Percentiles rank a stretch among this genome's conserved stretches.
phyloP scores from a whole-genome alignment of 306 rosid species.

The Pyrus bretschneideri region DNA sequence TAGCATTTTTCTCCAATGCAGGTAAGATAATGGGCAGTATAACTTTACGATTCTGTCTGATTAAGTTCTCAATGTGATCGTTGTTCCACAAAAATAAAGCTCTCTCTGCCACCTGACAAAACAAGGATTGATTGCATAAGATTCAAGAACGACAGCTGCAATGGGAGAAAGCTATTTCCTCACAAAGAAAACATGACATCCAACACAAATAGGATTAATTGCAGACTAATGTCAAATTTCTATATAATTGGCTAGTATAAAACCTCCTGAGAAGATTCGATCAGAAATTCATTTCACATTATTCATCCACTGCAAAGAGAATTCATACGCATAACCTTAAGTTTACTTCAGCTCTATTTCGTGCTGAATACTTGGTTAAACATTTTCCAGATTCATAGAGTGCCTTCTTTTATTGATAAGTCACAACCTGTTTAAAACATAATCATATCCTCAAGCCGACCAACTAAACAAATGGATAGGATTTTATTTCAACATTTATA shows the following conservation, averaged over 20 bases:
- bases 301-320: background rate
- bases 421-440: background rate
- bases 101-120: slow-evolving; percentile 71
- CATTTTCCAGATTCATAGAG: background rate
- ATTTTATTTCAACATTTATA: background rate
- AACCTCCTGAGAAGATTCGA: background rate
- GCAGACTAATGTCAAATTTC: background rate
- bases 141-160: background rate
- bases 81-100: slow-evolving; percentile 76
- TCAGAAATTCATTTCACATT: background rate
- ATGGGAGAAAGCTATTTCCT: background rate
- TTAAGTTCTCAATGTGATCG: slow-evolving; percentile 65
- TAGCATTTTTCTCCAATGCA: slow-evolving; percentile 65
- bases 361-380: background rate
- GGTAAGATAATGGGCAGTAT: slow-evolving; percentile 70
- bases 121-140: slow-evolving; percentile 6
- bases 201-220: background rate
- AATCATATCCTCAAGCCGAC: background rate
- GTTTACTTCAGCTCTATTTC: background rate
- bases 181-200: background rate
- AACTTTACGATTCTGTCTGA: slow-evolving; percentile 60
- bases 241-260: background rate
- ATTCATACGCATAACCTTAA: background rate
- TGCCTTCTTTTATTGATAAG: background rate
- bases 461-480: background rate